Base-by-base conservation (phyloP, 352 stramenopile species). In the Phytophthora tubulina region DNA sequence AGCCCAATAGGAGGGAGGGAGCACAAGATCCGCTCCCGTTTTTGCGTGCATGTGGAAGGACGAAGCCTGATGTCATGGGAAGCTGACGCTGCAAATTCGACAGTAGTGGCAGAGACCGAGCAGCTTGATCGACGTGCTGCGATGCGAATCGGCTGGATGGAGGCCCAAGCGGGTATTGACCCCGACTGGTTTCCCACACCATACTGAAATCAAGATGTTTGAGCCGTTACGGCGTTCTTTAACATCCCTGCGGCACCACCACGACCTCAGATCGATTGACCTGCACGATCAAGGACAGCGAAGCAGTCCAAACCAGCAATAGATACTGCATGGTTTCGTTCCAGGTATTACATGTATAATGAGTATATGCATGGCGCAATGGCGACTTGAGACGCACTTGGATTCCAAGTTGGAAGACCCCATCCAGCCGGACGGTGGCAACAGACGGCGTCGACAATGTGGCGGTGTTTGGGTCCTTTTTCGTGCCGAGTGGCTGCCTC, bases 221-320 rank as follows among this genome's bases (percentile, higher is more conserved):
- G 44, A 60, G 31, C 53, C 63, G 63, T 71, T 65, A 67, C 64
- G 15, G n/a, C 21, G 27, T 49, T 58, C 65, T 72, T 68, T 57
- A 72, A 72, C 65, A 51, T 72, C 30, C 1, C 32, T 61, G 38
- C n/a, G 39, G 55, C 36, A 66, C 45, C 63, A 31, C 63, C 53
- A 63, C 13, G 7, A 48, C 50, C 13, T 52, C 38, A 9, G 21
- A 54, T 54, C 41, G 14, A 21, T 35, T 5, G 48, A 35, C 50
- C 9, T 48, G 2, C 27, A 49, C 42, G 15, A 27, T 38, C 15
- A 14, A n/a, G 27, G 10, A 53, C 31, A n/a, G 8, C 31, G n/a
- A 53, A 53, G 21, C 5, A 27, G 17, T n/a, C 30, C 10, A 6
- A 51, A n/a, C 27, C 6, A 52, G 35, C 46, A 10, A 14, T 33